Evolutionary conservation across 2,329 filamentous ascomycete genomes (phyloP), one percentile per base, ranked within the genome.

Genomic region (Botrytis fragariae): DNA sequence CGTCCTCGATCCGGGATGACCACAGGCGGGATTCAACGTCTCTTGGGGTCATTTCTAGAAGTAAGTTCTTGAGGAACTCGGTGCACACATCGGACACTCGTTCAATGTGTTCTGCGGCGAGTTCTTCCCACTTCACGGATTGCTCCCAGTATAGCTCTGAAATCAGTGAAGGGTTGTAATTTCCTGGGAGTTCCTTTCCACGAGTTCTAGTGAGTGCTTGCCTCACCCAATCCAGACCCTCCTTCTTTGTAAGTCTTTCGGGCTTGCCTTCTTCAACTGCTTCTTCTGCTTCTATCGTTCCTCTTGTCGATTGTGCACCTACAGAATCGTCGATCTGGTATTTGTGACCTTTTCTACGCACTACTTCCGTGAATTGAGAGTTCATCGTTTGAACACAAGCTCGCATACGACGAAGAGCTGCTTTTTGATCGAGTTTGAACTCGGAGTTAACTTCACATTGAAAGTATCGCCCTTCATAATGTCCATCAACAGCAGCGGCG

Each of bases 71-170:
- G 29, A 67, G 70, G n/a, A 72, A 75, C 37, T 25, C 25, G 18
- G 48, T 64, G 54, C 78, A 80, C 5, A 73, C 20, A 5, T 74
- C 35, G 9, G 72, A 76, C 5, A 79, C 74, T 14, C 59, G 18
- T 25, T 79, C 74, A 8, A 79, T 65, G 42, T 80, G 78, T 6
- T 71, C 60, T 0, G 65, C 29, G 3, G 83, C 80, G 4, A 83
- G 75, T 10, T 72, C 39, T 2, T 79, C 72, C 83, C 83, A 84
- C 44, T 78, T 77, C 4, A 74, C 75, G 5, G 81, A 82, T 73
- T 83, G 81, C 68, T 83, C 82, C 77, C 81, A 81, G 65, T 84
- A 84, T 3, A 85, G 75, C 63, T 84, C 82, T 4, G 81, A 81
- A 25, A 85, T 75, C 1, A 84, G 74, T 1, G 81, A 77, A 3